Evolutionary conservation across 2,329 filamentous ascomycete genomes (phyloP).

Genomic region (Phyllosticta ampelicida): DNA sequence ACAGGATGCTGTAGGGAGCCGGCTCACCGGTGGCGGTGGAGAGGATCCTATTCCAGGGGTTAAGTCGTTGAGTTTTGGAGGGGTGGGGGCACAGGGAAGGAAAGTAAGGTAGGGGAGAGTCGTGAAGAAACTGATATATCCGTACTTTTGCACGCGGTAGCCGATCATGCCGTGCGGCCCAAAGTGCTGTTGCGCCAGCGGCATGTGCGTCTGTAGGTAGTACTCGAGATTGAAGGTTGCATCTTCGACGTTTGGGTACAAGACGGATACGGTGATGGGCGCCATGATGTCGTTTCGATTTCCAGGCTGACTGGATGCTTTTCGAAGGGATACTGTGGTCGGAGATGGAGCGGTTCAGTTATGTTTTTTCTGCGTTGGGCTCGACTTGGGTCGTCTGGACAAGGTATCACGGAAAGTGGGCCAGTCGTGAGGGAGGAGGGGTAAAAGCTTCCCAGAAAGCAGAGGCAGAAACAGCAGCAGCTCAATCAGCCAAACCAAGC

Average conservation of each 20-base stretch:
- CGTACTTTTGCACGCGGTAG: slow-evolving; percentile 11
- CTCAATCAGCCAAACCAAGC: neutral
- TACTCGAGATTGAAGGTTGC: slow-evolving; percentile 30
- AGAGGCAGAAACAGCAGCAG: too few relatives aligned
- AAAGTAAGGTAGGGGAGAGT: neutral
- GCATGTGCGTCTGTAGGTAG: slow-evolving; percentile 30
- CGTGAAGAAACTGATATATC: too few relatives aligned
- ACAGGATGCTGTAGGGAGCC: slow-evolving; percentile 22
- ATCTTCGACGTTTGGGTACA: slow-evolving; percentile 14
- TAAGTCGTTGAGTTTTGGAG: neutral
- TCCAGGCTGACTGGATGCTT: neutral
- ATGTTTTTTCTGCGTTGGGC: neutral
- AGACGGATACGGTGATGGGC: slow-evolving; percentile 16
- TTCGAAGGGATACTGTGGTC: neutral
- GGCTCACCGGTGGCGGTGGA: slow-evolving; percentile 14
- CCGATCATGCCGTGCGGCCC: slow-evolving; percentile 20
- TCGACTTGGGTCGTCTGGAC: neutral
- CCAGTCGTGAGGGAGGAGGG: too few relatives aligned
- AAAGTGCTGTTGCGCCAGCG: slow-evolving; percentile 24
- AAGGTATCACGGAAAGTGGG: too few relatives aligned
- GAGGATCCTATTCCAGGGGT: slow-evolving; percentile 21
- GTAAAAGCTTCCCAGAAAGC: too few relatives aligned
- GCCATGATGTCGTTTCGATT: slow-evolving; percentile 3
- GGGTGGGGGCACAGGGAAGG: neutral
- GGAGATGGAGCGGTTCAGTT: neutral